Percentiles rank a stretch among this genome's conserved stretches.
Evolutionary conservation across 345 rosid genomes (phyloP).

Genomic region (Mangifera indica): DNA sequence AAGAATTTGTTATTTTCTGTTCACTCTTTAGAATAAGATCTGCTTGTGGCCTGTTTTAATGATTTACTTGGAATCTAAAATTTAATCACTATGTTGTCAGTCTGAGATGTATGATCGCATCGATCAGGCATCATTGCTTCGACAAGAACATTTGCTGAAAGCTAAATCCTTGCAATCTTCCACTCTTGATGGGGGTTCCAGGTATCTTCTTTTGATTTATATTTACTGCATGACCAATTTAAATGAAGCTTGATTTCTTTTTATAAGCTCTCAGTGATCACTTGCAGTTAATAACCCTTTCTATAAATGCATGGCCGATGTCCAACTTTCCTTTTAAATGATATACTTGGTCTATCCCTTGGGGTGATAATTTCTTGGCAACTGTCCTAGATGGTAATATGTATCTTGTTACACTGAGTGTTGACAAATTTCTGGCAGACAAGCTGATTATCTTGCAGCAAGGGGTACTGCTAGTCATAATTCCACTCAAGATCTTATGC

Average conservation of each 20-base stretch:
- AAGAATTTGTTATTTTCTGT: not conserved
- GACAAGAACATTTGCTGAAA: conserved; percentile 81
- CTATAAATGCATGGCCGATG: conserved; percentile 23
- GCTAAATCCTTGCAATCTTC: conserved; percentile 67
- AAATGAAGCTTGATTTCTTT: conserved; percentile 16
- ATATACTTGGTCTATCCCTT: conserved; percentile 13
- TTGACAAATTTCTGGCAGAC: conserved; percentile 95
- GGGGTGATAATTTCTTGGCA: conserved; percentile 31
- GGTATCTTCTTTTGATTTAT: conserved; percentile 51
- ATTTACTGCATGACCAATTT: conserved; percentile 8
- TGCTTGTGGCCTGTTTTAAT: not conserved
- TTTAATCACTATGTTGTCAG: conserved; percentile 33
- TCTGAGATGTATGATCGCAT: conserved; percentile 70
- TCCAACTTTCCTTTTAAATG: conserved; percentile 28
- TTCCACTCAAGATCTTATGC: conserved; percentile 62
- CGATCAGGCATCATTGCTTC: conserved; percentile 74
- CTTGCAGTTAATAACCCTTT: conserved; percentile 1
- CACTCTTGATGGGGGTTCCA: conserved; percentile 66
- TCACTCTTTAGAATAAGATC: not conserved
- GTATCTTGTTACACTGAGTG: conserved; percentile 61
- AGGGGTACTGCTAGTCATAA: conserved; percentile 73
- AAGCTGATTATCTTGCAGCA: conserved; percentile 81
- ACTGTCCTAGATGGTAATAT: conserved; percentile 34
- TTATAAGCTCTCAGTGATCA: conserved; percentile 6
- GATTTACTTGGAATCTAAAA: conserved; percentile 11